phyloP scores from a whole-genome alignment of 805 yeast species.

The Candida orba region DNA sequence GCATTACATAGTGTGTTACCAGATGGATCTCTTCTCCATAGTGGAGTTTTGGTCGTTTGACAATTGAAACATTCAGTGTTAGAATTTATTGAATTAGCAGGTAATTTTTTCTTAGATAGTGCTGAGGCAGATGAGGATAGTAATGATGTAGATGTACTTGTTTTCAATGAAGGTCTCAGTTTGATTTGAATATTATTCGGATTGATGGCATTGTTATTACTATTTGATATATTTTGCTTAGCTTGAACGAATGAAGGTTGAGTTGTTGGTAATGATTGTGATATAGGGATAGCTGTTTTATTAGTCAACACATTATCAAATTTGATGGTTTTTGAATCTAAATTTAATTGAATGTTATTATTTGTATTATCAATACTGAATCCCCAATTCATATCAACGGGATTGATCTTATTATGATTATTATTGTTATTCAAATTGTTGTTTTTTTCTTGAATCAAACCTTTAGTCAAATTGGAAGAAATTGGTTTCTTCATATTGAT shows the following conservation, averaged over 20 bases:
- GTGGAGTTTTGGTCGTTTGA: conserved; percentile 81
- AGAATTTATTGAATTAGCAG: conserved; percentile 8
- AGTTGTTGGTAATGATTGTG: conserved; percentile 4
- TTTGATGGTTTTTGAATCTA: conserved; percentile 12
- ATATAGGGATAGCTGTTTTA: background rate
- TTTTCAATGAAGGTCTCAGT: background rate
- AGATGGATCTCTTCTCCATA: conserved; percentile 87
- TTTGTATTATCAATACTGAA: conserved; percentile 26
- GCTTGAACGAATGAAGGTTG: background rate
- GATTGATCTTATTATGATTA: conserved; percentile 23
- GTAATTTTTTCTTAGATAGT: conserved; percentile 20
- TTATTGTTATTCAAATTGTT: background rate
- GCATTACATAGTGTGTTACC: conserved; percentile 94
- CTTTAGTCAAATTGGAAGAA: conserved; percentile 20
- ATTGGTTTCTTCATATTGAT: background rate
- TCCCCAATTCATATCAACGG: conserved; percentile 33
- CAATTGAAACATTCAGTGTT: conserved; percentile 70
- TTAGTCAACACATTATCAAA: conserved; percentile 4
- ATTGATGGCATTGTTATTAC: background rate
- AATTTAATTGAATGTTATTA: conserved; percentile 8
- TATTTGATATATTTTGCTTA: background rate
- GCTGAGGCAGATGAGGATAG: conserved; percentile 8
- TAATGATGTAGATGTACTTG: background rate
- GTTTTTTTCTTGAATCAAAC: conserved; percentile 6
- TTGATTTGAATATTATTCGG: too few relatives aligned